A percentile compares a stretch with the other conserved stretches of the same genome.
Conservation (phyloP, 208 protist genomes). For the Leishmania gerbilli region DNA sequence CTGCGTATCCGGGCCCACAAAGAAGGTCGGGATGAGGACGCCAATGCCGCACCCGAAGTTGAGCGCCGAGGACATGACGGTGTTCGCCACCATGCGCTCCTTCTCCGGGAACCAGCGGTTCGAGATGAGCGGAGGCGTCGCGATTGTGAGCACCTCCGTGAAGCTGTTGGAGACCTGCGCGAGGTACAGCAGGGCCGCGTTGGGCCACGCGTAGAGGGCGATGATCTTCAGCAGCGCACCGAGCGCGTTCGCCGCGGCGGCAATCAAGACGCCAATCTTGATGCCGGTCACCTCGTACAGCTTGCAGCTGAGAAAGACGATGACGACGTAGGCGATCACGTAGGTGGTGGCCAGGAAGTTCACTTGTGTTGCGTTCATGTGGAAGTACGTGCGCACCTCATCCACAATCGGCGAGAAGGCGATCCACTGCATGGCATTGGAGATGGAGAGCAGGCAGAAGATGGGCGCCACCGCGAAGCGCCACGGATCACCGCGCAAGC, state of each 20-base stretch:
- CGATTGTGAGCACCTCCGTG: constrained; percentile 76
- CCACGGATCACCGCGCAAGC: constrained; percentile 44
- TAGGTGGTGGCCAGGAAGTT: constrained; percentile 80
- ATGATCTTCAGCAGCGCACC: constrained; percentile 68
- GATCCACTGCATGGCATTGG: constrained; percentile 81
- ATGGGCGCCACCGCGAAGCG: constrained; percentile 51
- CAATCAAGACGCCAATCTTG: constrained; percentile 56
- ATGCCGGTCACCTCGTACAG: constrained; percentile 73
- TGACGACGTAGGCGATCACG: constrained; percentile 75
- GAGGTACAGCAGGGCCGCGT: constrained; percentile 56
- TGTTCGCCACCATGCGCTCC: constrained; percentile 72
- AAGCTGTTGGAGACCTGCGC: constrained; percentile 73
- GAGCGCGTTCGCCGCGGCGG: constrained; percentile 46
- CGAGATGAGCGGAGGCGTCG: constrained; percentile 75
- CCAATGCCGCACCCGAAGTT: constrained; percentile 76
- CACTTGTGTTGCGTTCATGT: constrained; percentile 56
- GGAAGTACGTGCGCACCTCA: constrained; percentile 56
- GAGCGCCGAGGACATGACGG: constrained; percentile 59
- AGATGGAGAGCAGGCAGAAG: constrained; percentile 66
- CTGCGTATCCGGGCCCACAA: constrained; percentile 55
- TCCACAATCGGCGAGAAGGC: constrained; percentile 61
- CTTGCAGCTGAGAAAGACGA: constrained; percentile 85
- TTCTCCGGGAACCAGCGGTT: constrained; percentile 76
- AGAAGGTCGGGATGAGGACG: constrained; percentile 69
- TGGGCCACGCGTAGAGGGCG: constrained; percentile 62